Evolutionary conservation across 2,329 filamentous ascomycete genomes (phyloP).

Genomic region (Hypomyces rosellus): DNA sequence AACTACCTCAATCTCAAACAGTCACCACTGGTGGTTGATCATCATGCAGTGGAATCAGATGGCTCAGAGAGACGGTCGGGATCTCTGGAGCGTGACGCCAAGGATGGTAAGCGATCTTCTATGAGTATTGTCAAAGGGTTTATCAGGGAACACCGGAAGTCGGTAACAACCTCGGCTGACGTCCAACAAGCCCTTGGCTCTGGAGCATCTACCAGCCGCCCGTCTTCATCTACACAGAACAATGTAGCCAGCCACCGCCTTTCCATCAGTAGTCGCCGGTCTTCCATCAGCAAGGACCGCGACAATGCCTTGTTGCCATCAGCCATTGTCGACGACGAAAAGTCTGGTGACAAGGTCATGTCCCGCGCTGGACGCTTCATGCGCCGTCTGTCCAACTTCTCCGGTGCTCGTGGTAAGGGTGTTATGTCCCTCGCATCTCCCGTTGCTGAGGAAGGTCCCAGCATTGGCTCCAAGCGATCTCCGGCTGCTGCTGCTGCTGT

Average conservation of each 20-base stretch:
- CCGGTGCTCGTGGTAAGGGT: conserved; percentile 39
- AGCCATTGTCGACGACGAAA: conserved; percentile 40
- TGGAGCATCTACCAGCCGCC: conserved; percentile 38
- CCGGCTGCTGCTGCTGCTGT: conserved; percentile 22
- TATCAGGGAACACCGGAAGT: conserved; percentile 53
- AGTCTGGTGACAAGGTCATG: conserved; percentile 39
- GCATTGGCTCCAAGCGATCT: conserved; percentile 16
- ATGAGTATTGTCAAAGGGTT: conserved; percentile 55
- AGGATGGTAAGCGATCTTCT: conserved; percentile 48
- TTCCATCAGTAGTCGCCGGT: conserved; percentile 58
- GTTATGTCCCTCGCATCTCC: conserved; percentile 43
- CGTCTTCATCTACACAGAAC: conserved; percentile 40
- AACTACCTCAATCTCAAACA: conserved; percentile 48
- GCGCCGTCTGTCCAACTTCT: conserved; percentile 50
- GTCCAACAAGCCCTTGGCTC: conserved; percentile 18
- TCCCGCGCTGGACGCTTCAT: conserved; percentile 53
- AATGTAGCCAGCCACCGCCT: conserved; percentile 42
- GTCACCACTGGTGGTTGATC: conserved; percentile 53
- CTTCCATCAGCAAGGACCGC: conserved; percentile 43
- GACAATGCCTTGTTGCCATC: conserved; percentile 33
- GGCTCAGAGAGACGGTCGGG: conserved; percentile 31
- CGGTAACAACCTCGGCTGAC: conserved; percentile 44
- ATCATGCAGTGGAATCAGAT: conserved; percentile 38
- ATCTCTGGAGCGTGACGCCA: conserved; percentile 26
- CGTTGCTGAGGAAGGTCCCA: conserved; percentile 41